phyloP scores from a whole-genome alignment of 805 yeast species.

The Middelhovenomyces tepae region DNA sequence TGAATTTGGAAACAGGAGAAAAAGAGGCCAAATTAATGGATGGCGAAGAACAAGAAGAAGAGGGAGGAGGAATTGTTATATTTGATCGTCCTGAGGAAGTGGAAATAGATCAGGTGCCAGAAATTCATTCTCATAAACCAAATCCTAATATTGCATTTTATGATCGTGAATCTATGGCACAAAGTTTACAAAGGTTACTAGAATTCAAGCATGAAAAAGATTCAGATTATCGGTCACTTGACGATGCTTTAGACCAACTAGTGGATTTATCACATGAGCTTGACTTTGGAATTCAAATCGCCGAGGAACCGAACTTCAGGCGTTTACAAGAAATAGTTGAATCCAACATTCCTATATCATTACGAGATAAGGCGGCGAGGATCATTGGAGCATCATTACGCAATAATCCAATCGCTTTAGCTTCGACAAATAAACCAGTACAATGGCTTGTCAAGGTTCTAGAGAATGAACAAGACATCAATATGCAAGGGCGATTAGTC shows the following conservation, averaged over 20 bases:
- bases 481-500: constrained; percentile 14
- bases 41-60: constrained; percentile 17
- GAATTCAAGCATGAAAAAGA: too few relatives aligned
- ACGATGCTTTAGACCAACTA: constrained; percentile 33
- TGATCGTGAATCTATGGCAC: too few relatives aligned
- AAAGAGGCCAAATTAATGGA: constrained; percentile 60
- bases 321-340: constrained; percentile 17
- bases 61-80: constrained; percentile 1
- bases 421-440: not conserved
- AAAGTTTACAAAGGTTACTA: too few relatives aligned
- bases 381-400: constrained; percentile 60
- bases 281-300: constrained; percentile 45
- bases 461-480: constrained; percentile 12
- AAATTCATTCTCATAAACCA: not conserved
- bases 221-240: not conserved
- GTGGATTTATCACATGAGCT: constrained; percentile 52
- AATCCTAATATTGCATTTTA: too few relatives aligned
- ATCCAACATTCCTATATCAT: constrained; percentile 11
- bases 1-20: constrained; percentile 63
- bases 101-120: too few relatives aligned
- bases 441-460: constrained; percentile 4
- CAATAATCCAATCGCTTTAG: constrained; percentile 57
- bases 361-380: constrained; percentile 46
- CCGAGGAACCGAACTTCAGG: constrained; percentile 14
- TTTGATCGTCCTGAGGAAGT: not conserved